phyloP scores from a whole-genome alignment of 2,329 filamentous ascomycete species.

The Fusarium brachygibbosum region DNA sequence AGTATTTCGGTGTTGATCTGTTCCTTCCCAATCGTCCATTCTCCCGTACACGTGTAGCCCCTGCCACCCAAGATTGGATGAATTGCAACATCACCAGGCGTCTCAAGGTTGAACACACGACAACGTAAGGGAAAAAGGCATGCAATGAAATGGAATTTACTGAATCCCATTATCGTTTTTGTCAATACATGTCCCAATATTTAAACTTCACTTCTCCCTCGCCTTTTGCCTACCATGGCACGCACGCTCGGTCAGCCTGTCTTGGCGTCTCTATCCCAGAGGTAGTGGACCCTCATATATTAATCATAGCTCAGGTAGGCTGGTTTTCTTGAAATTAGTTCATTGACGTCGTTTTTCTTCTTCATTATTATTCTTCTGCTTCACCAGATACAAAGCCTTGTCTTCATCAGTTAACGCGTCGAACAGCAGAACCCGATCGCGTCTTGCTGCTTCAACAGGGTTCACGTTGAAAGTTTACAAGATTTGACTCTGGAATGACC shows the following conservation, averaged over 20 bases:
- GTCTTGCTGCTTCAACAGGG: slow-evolving; percentile 18
- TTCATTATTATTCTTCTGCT: not conserved
- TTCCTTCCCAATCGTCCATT: slow-evolving; percentile 18
- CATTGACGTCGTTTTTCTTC: slow-evolving; percentile 7
- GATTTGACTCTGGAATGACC: slow-evolving; percentile 36
- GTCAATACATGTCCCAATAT: slow-evolving; percentile 2
- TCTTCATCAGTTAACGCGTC: slow-evolving; percentile 7
- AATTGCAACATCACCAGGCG: slow-evolving; percentile 33
- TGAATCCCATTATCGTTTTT: slow-evolving; percentile 3
- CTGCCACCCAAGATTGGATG: slow-evolving; percentile 45
- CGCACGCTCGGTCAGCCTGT: slow-evolving; percentile 3
- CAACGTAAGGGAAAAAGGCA: slow-evolving; percentile 31
- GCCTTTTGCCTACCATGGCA: not conserved
- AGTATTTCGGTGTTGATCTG: slow-evolving; percentile 2
- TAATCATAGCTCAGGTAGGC: slow-evolving; percentile 34
- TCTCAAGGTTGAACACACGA: slow-evolving; percentile 36
- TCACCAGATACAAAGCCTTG: not conserved
- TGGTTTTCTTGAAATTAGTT: slow-evolving; percentile 34
- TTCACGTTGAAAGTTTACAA: slow-evolving; percentile 11
- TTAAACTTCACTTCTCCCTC: slow-evolving; percentile 14
- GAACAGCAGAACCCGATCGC: slow-evolving; percentile 9
- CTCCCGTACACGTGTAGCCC: slow-evolving; percentile 47
- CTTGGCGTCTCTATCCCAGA: slow-evolving; percentile 25
- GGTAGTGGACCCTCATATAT: slow-evolving; percentile 30
- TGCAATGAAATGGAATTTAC: not conserved